Evolutionary conservation across 2,329 filamentous ascomycete genomes (phyloP), one percentile per base, ranked within the genome.

Genomic region (Trichoderma koningiopsis): DNA sequence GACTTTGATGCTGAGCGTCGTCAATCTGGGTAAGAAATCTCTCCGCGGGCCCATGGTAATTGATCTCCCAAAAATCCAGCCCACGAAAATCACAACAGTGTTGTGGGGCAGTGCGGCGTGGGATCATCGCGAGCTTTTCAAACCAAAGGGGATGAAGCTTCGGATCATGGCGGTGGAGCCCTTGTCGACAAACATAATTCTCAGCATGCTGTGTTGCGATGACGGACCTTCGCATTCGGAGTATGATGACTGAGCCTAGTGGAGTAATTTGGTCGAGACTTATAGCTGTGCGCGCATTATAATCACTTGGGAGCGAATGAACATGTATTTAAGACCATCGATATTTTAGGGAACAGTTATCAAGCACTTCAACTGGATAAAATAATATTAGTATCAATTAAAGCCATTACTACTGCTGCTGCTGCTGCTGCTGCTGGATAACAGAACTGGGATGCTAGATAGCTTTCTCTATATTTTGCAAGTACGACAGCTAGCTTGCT

Each of bases 181-280:
- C 55, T 74, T 76, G 74, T 72, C 74, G 24, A 75, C 74, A 1
- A 74, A 76, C 60, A 76, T 76, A 65, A 31, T 72, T 10, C 71
- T 74, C 19, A 37, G 74, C 35, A 59, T 31, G 35, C 27, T 65
- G 13, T 43, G 57, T 24, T 59, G 57, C 35, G 57, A 59, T 11
- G 29, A 43, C 1, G 5, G 43, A 5, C 29, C 31, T 7, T 59
- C 57, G 11, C 57, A 43, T 29, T 59, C 47, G 4, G 8, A 10
- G 5, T 11, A 13, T 11, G 5, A 24, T 49, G 47, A 49, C 47
- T 49, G n/a, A 49, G 10, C 47, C 11, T 24, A 5, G 47, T 7
- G 19, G 16, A 19, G 2, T 16, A 3, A 10, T 10, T n/a, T 4
- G 40, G 40, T 43, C 6, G 6, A 5, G 3, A 40, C 14, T 16